Base-by-base conservation (phyloP, 1,139 yeast species). In the Debaryomyces sp. region DNA sequence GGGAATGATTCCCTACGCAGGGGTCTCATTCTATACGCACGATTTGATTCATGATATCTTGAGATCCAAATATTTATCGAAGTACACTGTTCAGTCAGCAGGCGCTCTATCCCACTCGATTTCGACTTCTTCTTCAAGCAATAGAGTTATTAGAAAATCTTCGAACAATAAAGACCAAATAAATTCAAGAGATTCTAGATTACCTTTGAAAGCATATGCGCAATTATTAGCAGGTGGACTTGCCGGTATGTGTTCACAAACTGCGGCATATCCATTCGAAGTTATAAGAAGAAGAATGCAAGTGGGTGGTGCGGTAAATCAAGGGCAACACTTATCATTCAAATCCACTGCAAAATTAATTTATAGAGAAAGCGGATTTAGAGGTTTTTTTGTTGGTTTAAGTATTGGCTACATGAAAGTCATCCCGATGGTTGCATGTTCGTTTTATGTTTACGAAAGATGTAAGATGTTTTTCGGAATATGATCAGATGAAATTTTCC, bases 1-100 rank as follows among this genome's bases (percentile, higher is more conserved):
- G 37, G 99, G 99, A 13, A 92, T 94, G 96, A 77, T 94, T 17
- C 99, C 99, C 1, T 94, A 94, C 64, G 99, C 99, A 1, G 99
- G 99, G 9, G 97, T 92, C 1, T 89, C 97, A 1, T 94, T 94
- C 62, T 89, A 92, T 71, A 89, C 97, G 3, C 98, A 94, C 66
- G 99, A 94, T 68, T 67, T 85, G 50, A 77, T 92, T 52, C 98
- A 92, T 66, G 99, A 94, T 68, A 64, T 92, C 1, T 82, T 94
- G 62, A 76, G 97, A 53, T 75, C 86, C 13, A 73, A 75, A 21
- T 53, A 60, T 15, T 65, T 90, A 10, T 73, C 84, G 2, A 70
- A 73, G 13, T 81, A 81, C 55, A 82, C 96, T 0, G 87, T 89
- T 17, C 63, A 66, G 10, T 21, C 38, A 23, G 22, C 22, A n/a